phyloP scores from a whole-genome alignment of 352 stramenopile genomes.

The Pythium periplocum region DNA sequence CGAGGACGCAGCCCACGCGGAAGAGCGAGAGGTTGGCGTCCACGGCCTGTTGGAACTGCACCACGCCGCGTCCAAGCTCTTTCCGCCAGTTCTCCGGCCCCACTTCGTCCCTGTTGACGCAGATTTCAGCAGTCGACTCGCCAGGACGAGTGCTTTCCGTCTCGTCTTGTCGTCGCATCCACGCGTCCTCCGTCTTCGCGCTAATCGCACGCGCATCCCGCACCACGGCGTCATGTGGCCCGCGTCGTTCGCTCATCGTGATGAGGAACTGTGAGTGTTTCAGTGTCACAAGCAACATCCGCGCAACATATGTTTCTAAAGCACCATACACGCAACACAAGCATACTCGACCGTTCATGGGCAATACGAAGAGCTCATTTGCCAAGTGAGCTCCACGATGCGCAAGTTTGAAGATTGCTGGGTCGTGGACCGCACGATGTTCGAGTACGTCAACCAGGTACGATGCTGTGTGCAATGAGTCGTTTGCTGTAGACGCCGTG shows the following conservation, averaged over 20 bases:
- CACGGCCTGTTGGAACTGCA: conserved; percentile 30
- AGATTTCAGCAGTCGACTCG: neutral
- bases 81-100: conserved; percentile 13
- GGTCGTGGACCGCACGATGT: conserved; percentile 93
- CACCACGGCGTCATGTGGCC: neutral
- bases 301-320: neutral
- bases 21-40: conserved; percentile 69
- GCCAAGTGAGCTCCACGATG: conserved; percentile 26
- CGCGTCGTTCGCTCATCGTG: neutral
- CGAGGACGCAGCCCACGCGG: conserved; percentile 43
- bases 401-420: conserved; percentile 74
- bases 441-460: conserved; percentile 91
- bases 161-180: neutral
- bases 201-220: too few relatives aligned
- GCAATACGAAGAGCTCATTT: conserved; percentile 7
- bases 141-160: neutral
- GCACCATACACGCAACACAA: too few relatives aligned
- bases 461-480: neutral
- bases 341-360: too few relatives aligned
- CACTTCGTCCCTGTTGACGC: conserved; percentile 1
- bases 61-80: conserved; percentile 6
- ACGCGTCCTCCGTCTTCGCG: neutral
- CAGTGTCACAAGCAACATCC: neutral
- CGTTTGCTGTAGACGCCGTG: too few relatives aligned
- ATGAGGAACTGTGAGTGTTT: neutral